Evolutionary conservation across 1,284 basidiomycete species (phyloP).

Genomic region (Apiotrichum sp.): DNA sequence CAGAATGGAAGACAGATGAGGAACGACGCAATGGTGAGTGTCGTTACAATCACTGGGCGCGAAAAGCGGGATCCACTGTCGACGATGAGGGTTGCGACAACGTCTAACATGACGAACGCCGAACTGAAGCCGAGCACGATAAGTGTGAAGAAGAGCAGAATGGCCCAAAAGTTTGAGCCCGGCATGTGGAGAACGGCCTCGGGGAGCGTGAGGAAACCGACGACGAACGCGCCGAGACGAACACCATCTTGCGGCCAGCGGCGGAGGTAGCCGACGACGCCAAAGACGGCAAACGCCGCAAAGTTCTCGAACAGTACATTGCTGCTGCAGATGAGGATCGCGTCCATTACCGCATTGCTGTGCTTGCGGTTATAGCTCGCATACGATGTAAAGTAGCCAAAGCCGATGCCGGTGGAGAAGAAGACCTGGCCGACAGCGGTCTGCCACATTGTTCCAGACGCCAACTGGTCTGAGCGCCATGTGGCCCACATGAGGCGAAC

Average conservation of each 20-base stretch:
- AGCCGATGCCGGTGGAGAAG: slow-evolving; percentile 26
- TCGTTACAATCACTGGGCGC: slow-evolving; percentile 19
- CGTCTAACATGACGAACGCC: slow-evolving; percentile 27
- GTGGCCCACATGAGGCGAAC: slow-evolving; percentile 23
- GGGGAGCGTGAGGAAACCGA: slow-evolving; percentile 20
- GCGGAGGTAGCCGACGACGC: slow-evolving; percentile 21
- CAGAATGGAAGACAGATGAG: slow-evolving; percentile 25
- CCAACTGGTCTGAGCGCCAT: slow-evolving; percentile 15
- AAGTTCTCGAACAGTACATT: slow-evolving; percentile 27
- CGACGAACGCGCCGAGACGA: slow-evolving; percentile 19
- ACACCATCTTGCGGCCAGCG: slow-evolving; percentile 22
- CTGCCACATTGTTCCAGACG: slow-evolving; percentile 18
- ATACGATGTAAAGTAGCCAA: slow-evolving; percentile 26
- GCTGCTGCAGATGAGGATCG: slow-evolving; percentile 16
- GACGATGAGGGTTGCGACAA: slow-evolving; percentile 19
- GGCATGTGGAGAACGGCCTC: slow-evolving; percentile 26
- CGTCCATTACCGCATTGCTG: slow-evolving; percentile 27
- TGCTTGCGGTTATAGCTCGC: slow-evolving; percentile 26
- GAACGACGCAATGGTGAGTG: slow-evolving; percentile 18
- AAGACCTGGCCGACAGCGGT: slow-evolving; percentile 25
- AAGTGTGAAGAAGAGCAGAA: slow-evolving; percentile 24
- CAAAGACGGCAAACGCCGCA: slow-evolving; percentile 22
- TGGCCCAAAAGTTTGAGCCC: slow-evolving; percentile 23
- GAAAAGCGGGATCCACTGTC: slow-evolving; percentile 19
- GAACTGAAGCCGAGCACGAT: slow-evolving; percentile 23